phyloP scores from a whole-genome alignment of 2,329 filamentous ascomycete genomes.

The Amauroascus verrucosus region DNA sequence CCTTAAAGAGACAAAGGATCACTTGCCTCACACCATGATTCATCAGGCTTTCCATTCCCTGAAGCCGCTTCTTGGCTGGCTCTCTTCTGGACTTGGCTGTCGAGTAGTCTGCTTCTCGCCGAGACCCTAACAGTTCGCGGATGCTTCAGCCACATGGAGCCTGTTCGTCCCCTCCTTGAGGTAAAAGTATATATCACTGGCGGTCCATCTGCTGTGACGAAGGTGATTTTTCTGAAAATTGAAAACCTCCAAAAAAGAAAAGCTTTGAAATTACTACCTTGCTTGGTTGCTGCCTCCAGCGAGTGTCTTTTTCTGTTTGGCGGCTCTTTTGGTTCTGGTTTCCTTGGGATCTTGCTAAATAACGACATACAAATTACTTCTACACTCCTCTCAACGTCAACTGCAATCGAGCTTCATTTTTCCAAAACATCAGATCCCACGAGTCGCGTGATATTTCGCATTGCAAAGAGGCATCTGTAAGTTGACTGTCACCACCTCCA shows the following conservation, averaged over 20 bases:
- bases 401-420: no score
- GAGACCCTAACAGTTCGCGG: slow-evolving; percentile 13
- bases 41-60: background rate
- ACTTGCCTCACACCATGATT: background rate
- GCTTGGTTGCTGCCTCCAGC: no score
- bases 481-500: background rate
- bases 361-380: no score
- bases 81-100: slow-evolving; percentile 11
- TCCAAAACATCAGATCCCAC: no score
- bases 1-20: background rate
- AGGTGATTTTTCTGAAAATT: no score
- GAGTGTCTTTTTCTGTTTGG: no score
- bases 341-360: no score
- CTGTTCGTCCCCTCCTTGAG: background rate
- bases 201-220: background rate
- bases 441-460: background rate
- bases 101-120: slow-evolving; percentile 10
- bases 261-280: no score
- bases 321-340: no score
- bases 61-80: slow-evolving; percentile 11
- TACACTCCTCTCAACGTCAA: no score
- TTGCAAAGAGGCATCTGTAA: background rate
- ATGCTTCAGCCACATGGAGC: slow-evolving; percentile 15
- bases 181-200: background rate
- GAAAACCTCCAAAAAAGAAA: no score